A percentile compares a stretch with the other conserved stretches of the same genome.
Conservation (phyloP, 352 stramenopile species). For the Phytopythium kandeliae region DNA sequence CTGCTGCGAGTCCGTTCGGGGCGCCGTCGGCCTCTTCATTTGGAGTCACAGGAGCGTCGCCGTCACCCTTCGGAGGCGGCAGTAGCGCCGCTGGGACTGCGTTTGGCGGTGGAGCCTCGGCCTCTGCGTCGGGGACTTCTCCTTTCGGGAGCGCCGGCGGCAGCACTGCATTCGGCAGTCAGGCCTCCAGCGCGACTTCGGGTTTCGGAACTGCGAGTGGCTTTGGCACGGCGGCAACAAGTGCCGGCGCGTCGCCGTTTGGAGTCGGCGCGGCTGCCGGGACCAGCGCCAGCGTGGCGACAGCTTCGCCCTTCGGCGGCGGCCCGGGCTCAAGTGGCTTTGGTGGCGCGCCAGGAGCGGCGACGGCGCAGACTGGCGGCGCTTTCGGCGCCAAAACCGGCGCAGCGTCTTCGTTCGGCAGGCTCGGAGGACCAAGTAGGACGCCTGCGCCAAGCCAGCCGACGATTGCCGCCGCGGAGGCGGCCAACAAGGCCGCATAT, state of each 20-base stretch:
- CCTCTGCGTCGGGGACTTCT: background rate
- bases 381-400: background rate
- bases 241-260: constrained; percentile 13
- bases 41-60: constrained; percentile 8
- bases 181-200: background rate
- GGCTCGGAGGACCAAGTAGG: background rate
- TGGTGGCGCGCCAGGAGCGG: constrained; percentile 8
- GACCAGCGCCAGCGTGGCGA: constrained; percentile 1
- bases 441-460: background rate
- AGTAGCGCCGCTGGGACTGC: constrained; percentile 2
- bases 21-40: constrained; percentile 13
- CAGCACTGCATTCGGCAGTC: constrained; percentile 3
- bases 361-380: background rate
- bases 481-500: constrained; percentile 6
- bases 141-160: background rate
- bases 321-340: constrained; percentile 42
- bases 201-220: background rate
- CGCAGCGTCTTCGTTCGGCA: constrained; percentile 9
- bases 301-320: constrained; percentile 19
- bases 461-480: background rate
- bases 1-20: constrained; percentile 12
- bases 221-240: background rate
- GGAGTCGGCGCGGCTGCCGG: constrained; percentile 7
- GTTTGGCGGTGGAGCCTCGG: background rate
- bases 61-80: constrained; percentile 19